Conservation (phyloP, 2,329 filamentous ascomycete species). For the Colletotrichum orchidophilum region DNA sequence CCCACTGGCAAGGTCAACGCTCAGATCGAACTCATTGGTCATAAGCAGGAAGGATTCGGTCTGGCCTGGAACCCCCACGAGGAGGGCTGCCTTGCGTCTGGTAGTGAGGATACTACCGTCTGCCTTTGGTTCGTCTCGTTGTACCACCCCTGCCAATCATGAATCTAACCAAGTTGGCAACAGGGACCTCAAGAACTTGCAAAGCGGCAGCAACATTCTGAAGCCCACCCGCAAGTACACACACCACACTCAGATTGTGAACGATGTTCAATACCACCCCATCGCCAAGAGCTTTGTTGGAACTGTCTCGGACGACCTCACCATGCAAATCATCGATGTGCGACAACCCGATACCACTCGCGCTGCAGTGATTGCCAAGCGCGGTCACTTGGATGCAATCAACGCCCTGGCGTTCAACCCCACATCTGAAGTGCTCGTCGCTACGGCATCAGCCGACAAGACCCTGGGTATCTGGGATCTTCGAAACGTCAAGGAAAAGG, state of each 20-base stretch:
- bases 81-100: slow-evolving; percentile 84
- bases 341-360: slow-evolving; percentile 72
- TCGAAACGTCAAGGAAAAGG: slow-evolving; percentile 86
- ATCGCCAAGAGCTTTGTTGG: slow-evolving; percentile 86
- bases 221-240: slow-evolving; percentile 80
- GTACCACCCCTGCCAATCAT: not conserved
- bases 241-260: slow-evolving; percentile 90
- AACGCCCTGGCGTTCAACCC: slow-evolving; percentile 97
- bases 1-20: slow-evolving; percentile 80
- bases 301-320: slow-evolving; percentile 94
- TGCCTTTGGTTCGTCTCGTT: slow-evolving; percentile 76
- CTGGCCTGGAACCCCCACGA: slow-evolving; percentile 90
- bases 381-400: slow-evolving; percentile 90
- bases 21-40: slow-evolving; percentile 86
- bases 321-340: slow-evolving; percentile 90
- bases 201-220: slow-evolving; percentile 74
- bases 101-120: slow-evolving; percentile 92
- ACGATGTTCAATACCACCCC: slow-evolving; percentile 96
- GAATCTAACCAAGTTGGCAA: slow-evolving; percentile 32
- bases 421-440: slow-evolving; percentile 86
- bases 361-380: slow-evolving; percentile 73
- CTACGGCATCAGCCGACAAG: slow-evolving; percentile 94
- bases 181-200: slow-evolving; percentile 84
- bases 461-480: slow-evolving; percentile 96
- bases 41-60: slow-evolving; percentile 90